Conservation (phyloP, 108 stramenopile species). For the Stephanodiscus triporus region DNA sequence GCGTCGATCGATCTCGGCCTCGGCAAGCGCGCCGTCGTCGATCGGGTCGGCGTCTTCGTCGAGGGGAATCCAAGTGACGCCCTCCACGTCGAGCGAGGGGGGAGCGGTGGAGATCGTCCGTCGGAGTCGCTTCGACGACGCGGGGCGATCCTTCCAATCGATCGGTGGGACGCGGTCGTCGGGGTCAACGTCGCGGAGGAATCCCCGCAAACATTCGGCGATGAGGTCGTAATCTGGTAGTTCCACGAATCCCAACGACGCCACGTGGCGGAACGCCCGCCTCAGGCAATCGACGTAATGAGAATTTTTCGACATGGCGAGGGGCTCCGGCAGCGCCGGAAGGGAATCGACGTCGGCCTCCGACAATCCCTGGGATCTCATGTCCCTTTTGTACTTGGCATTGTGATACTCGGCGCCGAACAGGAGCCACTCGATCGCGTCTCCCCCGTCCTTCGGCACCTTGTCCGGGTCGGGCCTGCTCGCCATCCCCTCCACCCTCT, state of each 20-base stretch:
- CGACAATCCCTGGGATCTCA: constrained; percentile 30
- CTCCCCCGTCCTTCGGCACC: constrained; percentile 45
- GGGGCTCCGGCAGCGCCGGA: constrained; percentile 56
- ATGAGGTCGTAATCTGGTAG: constrained; percentile 80
- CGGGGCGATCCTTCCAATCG: constrained; percentile 48
- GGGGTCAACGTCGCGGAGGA: constrained; percentile 43
- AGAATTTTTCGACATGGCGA: constrained; percentile 61
- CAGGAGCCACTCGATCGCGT: constrained; percentile 63
- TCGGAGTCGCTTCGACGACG: constrained; percentile 31
- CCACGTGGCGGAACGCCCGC: constrained; percentile 75
- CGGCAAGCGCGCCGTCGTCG: constrained; percentile 26
- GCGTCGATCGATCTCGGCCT: constrained; percentile 54
- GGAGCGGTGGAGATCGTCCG: constrained; percentile 5
- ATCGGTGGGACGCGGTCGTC: constrained; percentile 36
- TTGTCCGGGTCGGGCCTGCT: constrained; percentile 29
- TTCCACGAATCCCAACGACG: constrained; percentile 63
- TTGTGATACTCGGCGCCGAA: constrained; percentile 81
- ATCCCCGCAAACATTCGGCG: constrained; percentile 64
- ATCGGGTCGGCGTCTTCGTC: constrained; percentile 50
- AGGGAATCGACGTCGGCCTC: constrained; percentile 32
- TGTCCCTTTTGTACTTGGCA: constrained; percentile 53
- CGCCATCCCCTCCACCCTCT: constrained; percentile 21
- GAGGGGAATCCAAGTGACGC: constrained; percentile 42
- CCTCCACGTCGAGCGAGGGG: constrained; percentile 27
- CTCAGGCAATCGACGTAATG: constrained; percentile 60